These are phyloP conservation scores for Syncephalastrum monosporum DNA, from an alignment of 371 early-diverging fungal genomes.

Conservation along the genomic window DNA sequence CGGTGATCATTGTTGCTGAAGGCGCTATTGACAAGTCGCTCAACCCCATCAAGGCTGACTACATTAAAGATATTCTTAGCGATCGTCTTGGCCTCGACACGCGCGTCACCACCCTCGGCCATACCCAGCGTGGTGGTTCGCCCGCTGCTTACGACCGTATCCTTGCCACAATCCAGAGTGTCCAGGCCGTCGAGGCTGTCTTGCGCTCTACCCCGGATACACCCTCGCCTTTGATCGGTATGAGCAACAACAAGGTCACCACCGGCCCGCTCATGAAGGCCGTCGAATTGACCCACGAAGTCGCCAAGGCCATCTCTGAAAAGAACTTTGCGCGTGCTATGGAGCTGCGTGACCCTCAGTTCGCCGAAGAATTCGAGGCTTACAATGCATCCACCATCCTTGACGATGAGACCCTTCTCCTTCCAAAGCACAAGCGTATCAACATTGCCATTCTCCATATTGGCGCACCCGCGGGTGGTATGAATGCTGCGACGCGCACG, in stretches of 20 bases:
- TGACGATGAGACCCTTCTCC: slow-evolving; percentile 28
- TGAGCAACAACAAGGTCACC: slow-evolving; percentile 84
- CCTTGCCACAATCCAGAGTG: slow-evolving; percentile 91
- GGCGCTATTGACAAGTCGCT: slow-evolving; percentile 94
- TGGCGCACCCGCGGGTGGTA: slow-evolving; percentile 98
- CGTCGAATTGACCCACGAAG: slow-evolving; percentile 87
- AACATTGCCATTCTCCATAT: slow-evolving; percentile 92
- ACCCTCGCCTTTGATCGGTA: slow-evolving; percentile 92
- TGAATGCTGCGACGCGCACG: slow-evolving; percentile 96
- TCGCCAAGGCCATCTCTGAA: slow-evolving; percentile 77
- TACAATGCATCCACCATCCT: slow-evolving; percentile 51
- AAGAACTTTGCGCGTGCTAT: slow-evolving; percentile 91
- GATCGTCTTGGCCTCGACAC: slow-evolving; percentile 88
- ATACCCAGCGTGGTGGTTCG: slow-evolving; percentile 98
- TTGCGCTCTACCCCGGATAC: slow-evolving; percentile 78
- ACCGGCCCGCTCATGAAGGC: slow-evolving; percentile 90
- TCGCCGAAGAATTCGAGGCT: slow-evolving; percentile 72
- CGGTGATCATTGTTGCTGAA: slow-evolving; percentile 96
- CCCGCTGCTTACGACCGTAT: slow-evolving; percentile 96
- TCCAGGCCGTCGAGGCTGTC: slow-evolving; percentile 97
- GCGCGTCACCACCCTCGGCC: slow-evolving; percentile 95
- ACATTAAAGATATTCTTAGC: slow-evolving; percentile 82
- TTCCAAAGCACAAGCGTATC: slow-evolving; percentile 53
- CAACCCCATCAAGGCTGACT: slow-evolving; percentile 86
- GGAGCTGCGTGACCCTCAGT: slow-evolving; percentile 90